phyloP scores from a whole-genome alignment of 257 asterid genomes.

The Anisodus tanguticus region DNA sequence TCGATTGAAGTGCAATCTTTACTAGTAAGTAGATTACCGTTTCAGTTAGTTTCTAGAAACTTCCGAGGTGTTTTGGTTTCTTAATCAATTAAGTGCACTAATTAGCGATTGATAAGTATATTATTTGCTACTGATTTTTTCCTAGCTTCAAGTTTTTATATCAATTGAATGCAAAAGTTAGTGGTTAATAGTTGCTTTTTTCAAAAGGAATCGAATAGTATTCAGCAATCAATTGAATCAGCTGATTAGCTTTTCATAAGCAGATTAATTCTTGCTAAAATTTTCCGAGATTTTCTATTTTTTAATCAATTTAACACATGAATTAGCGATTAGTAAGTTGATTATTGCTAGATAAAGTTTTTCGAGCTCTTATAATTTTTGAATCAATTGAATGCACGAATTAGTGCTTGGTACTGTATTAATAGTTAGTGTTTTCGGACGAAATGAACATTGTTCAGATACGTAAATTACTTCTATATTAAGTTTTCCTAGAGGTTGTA shows the following conservation, averaged over 20 bases:
- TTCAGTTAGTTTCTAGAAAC: no score
- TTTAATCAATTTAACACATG: not conserved
- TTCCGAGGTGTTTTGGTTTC: not conserved
- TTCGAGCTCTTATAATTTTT: not conserved
- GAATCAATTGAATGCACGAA: not conserved
- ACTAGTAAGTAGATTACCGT: slow-evolving; percentile 50
- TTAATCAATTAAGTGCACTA: not conserved
- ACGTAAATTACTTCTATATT: not conserved
- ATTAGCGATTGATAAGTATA: not conserved
- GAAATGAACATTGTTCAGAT: not conserved
- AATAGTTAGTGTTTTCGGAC: not conserved
- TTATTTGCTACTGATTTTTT: not conserved
- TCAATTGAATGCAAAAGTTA: not conserved
- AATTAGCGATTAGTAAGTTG: not conserved
- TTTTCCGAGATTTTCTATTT: not conserved
- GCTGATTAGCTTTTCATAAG: not conserved
- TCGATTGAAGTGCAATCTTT: slow-evolving; percentile 98
- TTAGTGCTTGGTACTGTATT: not conserved
- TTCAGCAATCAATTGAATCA: not conserved
- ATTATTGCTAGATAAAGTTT: not conserved
- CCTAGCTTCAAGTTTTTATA: not conserved
- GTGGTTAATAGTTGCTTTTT: not conserved
- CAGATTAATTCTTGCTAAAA: not conserved
- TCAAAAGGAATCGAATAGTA: not conserved
- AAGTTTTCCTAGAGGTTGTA: not conserved